Conservation (phyloP, 192 early-diverging fungal genomes). For the Podila epigama region DNA sequence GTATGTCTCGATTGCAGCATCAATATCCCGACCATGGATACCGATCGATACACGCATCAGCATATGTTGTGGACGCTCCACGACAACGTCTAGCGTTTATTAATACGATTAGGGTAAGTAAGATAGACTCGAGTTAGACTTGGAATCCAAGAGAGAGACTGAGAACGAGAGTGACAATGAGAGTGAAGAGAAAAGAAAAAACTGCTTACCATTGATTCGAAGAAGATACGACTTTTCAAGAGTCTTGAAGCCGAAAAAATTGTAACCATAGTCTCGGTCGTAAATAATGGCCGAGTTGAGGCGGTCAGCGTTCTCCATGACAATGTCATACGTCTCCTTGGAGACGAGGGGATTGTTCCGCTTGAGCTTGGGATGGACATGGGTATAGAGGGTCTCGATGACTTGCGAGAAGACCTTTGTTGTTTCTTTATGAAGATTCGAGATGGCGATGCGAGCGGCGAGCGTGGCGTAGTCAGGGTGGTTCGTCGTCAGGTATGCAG, state of each 20-base stretch:
- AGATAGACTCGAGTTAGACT: no score
- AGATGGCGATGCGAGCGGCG: slow-evolving; percentile 95
- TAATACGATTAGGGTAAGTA: no score
- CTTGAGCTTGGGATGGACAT: slow-evolving; percentile 85
- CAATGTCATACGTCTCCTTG: slow-evolving; percentile 69
- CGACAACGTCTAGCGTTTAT: slow-evolving; percentile 58
- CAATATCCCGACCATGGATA: slow-evolving; percentile 93
- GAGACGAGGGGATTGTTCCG: slow-evolving; percentile 88
- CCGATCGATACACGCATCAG: slow-evolving; percentile 97
- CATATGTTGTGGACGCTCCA: slow-evolving; percentile 97
- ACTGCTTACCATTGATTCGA: slow-evolving; percentile 72
- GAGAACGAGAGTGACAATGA: no score
- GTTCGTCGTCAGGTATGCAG: slow-evolving; percentile 84
- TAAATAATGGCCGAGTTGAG: slow-evolving; percentile 91
- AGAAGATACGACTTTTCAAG: slow-evolving; percentile 93
- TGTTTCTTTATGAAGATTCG: slow-evolving; percentile 91
- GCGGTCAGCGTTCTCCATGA: slow-evolving; percentile 73
- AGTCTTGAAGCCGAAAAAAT: slow-evolving; percentile 99
- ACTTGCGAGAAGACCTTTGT: slow-evolving; percentile 80
- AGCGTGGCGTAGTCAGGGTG: slow-evolving; percentile 97
- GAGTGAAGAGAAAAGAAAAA: not conserved
- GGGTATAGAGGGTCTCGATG: slow-evolving; percentile 82
- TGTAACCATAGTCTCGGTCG: slow-evolving; percentile 95
- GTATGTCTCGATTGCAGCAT: slow-evolving; percentile 90
- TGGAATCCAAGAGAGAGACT: no score